phyloP scores from a whole-genome alignment of 2,329 filamentous ascomycete genomes.

The Chaetomium globosum region DNA sequence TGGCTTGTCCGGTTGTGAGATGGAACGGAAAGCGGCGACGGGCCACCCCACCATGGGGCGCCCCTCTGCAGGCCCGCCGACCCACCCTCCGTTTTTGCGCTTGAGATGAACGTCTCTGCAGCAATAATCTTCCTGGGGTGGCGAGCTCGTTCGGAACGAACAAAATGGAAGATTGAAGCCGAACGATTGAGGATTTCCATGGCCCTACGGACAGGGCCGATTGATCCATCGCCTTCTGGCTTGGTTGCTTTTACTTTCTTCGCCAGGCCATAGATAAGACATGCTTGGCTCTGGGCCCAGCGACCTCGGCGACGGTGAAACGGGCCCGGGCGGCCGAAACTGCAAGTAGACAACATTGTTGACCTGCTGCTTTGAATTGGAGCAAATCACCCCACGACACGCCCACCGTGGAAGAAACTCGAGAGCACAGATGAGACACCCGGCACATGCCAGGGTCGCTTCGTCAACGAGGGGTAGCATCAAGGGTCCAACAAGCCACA shows the following conservation, averaged over 20 bases:
- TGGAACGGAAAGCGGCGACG: slow-evolving; percentile 10
- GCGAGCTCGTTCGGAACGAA: neutral
- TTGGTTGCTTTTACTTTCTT: neutral
- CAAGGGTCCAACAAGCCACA: slow-evolving; percentile 1
- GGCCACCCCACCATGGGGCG: neutral
- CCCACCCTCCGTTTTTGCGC: slow-evolving; percentile 19
- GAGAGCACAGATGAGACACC: neutral
- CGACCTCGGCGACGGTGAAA: slow-evolving; percentile 8
- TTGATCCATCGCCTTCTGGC: neutral
- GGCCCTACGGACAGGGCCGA: neutral
- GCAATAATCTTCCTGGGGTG: neutral
- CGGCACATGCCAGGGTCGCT: neutral
- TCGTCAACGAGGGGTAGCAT: neutral
- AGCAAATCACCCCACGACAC: neutral
- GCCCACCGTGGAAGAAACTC: too few species aligned
- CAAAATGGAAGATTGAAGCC: neutral
- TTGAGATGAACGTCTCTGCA: slow-evolving; percentile 4
- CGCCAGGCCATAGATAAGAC: neutral
- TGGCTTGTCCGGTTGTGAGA: slow-evolving; percentile 13
- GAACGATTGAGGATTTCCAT: neutral
- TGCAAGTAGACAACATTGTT: neutral
- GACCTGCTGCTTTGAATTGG: neutral
- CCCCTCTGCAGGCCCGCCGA: neutral
- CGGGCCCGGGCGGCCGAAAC: neutral
- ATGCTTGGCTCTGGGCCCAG: neutral